These are phyloP conservation scores for Gossypium gossypioides DNA, from an alignment of 441 rosid species.

Conservation along the genomic window DNA sequence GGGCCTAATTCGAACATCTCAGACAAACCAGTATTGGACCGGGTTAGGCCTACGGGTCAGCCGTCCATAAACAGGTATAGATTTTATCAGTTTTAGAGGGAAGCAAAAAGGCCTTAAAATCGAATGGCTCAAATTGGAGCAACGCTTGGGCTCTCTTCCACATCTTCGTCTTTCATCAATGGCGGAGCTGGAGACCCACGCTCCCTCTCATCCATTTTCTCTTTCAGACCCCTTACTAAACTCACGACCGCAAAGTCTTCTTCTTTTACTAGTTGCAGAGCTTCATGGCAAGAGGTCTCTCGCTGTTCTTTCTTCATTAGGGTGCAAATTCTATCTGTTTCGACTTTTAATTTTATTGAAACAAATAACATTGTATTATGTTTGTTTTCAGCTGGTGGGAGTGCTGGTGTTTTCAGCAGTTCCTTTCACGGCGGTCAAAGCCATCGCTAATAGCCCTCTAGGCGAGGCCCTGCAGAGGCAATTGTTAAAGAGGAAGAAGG, in stretches of 20 bases:
- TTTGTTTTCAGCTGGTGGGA: conserved; percentile 53
- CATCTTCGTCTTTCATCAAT: conserved; percentile 23
- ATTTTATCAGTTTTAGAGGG: neutral
- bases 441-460: conserved; percentile 72
- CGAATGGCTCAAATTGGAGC: conserved; percentile 29
- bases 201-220: conserved; percentile 8
- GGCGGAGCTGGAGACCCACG: neutral
- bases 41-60: neutral
- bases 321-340: neutral
- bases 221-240: conserved; percentile 6
- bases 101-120: neutral
- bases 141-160: conserved; percentile 23
- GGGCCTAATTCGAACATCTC: neutral
- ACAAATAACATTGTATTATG: neutral
- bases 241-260: conserved; percentile 10
- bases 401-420: conserved; percentile 80
- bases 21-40: neutral
- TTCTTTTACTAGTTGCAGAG: conserved; percentile 33
- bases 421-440: conserved; percentile 82
- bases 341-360: neutral
- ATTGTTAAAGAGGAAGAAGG: conserved; percentile 59
- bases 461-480: conserved; percentile 62
- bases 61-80: neutral
- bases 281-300: conserved; percentile 82
- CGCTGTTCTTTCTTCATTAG: neutral